Evolutionary conservation across 306 rosid genomes (phyloP).

Genomic region (Rosa multiflora): DNA sequence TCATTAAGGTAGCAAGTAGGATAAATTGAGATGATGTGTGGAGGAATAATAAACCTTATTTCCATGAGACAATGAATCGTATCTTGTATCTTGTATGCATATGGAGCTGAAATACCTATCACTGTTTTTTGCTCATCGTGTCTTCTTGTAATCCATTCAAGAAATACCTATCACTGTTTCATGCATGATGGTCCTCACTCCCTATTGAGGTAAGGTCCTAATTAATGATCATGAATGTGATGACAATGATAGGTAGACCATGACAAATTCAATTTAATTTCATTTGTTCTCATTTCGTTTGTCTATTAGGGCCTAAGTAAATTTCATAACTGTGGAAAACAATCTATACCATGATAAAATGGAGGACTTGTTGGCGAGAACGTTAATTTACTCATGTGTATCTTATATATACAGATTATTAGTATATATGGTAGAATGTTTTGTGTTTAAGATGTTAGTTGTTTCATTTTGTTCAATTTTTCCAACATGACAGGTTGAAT

Average conservation of each 20-base stretch:
- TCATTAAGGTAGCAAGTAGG: neutral
- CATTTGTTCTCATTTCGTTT: neutral
- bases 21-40: neutral
- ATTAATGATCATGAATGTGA: neutral
- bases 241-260: slow-evolving; percentile 4
- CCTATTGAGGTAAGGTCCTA: neutral
- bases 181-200: slow-evolving; percentile 13
- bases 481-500: slow-evolving; percentile 54
- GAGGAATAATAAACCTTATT: slow-evolving; percentile 11
- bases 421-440: neutral
- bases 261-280: neutral
- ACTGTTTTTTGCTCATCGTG: slow-evolving; percentile 23
- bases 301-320: neutral
- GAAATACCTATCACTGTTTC: neutral
- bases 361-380: neutral
- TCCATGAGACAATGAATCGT: neutral
- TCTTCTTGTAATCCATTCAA: slow-evolving; percentile 36
- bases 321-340: neutral
- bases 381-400: neutral
- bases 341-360: neutral
- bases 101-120: neutral
- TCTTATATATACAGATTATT: neutral
- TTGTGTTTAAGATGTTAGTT: neutral
- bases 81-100: slow-evolving; percentile 9
- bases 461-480: neutral